Conservation (phyloP, 2,329 filamentous ascomycete genomes). For the Sporothrix sp. region DNA sequence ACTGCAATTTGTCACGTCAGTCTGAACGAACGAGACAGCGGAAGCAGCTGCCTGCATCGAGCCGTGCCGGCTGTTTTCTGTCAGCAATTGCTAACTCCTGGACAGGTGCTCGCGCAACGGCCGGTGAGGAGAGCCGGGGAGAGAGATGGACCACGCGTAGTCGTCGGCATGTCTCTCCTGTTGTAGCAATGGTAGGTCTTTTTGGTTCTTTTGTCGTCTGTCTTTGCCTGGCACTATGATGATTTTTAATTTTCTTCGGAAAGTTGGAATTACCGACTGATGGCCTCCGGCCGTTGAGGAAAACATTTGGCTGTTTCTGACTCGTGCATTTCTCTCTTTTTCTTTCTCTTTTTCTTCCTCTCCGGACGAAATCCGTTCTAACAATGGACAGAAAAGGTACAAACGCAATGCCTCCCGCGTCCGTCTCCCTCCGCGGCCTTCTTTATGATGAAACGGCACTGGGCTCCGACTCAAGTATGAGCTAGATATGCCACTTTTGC, state of each 20-base stretch:
- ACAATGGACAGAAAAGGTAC: conserved; percentile 4
- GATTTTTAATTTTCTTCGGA: conserved; percentile 58
- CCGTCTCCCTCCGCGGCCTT: background rate
- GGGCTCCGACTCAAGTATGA: conserved; percentile 81
- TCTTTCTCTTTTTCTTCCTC: background rate
- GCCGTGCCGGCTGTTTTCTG: background rate
- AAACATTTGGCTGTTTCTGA: conserved; percentile 84
- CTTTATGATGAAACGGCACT: conserved; percentile 86
- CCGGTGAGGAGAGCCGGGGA: conserved; percentile 9
- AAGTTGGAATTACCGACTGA: conserved; percentile 98
- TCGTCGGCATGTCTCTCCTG: background rate
- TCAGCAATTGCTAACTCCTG: conserved; percentile 1
- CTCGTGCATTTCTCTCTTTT: conserved; percentile 20
- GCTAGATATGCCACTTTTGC: conserved; percentile 75
- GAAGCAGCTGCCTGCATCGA: background rate
- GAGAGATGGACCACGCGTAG: background rate
- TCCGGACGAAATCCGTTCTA: background rate
- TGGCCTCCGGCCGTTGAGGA: conserved; percentile 50
- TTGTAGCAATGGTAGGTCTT: conserved; percentile 2
- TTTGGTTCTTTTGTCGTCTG: background rate
- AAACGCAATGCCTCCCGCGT: background rate
- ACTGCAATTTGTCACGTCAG: conserved; percentile 80
- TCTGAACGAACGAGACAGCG: conserved; percentile 50
- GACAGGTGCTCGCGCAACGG: background rate
- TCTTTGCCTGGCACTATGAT: conserved; percentile 37